Evolutionary conservation across 495 filamentous ascomycete genomes (phyloP), one percentile per base, ranked within the genome.

Genomic region (Hyaloscypha hepaticicola): DNA sequence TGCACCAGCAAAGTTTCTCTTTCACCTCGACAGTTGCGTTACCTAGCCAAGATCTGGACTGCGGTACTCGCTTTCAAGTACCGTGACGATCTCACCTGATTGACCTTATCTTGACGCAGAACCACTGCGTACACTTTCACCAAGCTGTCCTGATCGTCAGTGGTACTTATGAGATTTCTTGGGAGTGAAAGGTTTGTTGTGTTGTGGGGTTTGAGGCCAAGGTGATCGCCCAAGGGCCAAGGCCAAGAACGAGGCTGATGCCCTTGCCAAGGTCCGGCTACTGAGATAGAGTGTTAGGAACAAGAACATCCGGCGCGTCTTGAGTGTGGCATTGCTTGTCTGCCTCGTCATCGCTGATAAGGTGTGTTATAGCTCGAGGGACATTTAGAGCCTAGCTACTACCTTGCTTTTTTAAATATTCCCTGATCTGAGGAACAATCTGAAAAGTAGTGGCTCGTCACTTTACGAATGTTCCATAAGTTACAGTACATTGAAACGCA

Each of bases 321-420:
- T 29, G 22, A 48, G 19, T 63, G 59, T 63, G 65, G 65, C 59
- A 63, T 58, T 63, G 65, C 59, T 66, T 66, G 29, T 33, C 22
- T 63, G 53, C 65, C n/a, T 61, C 58, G 51, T 66, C 64, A 66
- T 61, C 38, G 16, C 16, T 19, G 28, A 22, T 5, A 33, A n/a
- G n/a, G n/a, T n/a, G n/a, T n/a, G n/a, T n/a, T n/a, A n/a, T n/a
- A n/a, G n/a, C n/a, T n/a, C n/a, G n/a, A n/a, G n/a, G n/a, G n/a
- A n/a, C n/a, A n/a, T n/a, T n/a, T n/a, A n/a, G n/a, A n/a, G n/a
- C n/a, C n/a, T n/a, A n/a, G n/a, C n/a, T n/a, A n/a, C n/a, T n/a
- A n/a, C n/a, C n/a, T n/a, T n/a, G n/a, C n/a, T n/a, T n/a, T n/a
- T n/a, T n/a, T n/a, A n/a, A n/a, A n/a, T n/a, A n/a, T n/a, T n/a